Percentiles rank a stretch among this genome's conserved stretches.
These are phyloP conservation scores for Ogataea neopini DNA, from an alignment of 805 yeast species.

Conservation along the genomic window DNA sequence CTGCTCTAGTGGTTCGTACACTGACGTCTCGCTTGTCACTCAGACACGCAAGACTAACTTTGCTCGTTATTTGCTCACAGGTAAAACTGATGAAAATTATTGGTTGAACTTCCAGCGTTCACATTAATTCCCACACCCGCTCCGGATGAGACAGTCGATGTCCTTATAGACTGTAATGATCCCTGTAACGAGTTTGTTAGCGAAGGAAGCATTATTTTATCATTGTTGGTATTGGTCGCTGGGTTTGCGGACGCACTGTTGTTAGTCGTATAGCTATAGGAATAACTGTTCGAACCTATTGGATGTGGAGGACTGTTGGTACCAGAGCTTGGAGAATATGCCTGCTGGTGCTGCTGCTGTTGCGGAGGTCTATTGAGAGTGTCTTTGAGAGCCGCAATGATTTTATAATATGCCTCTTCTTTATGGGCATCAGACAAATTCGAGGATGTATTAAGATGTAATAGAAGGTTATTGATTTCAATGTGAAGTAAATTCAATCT, in stretches of 20 bases:
- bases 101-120: conserved; percentile 10
- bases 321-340: conserved; percentile 25
- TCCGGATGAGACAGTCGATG: conserved; percentile 4
- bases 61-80: no score
- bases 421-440: conserved; percentile 25
- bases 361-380: conserved; percentile 14
- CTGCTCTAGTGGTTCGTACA: no score
- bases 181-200: conserved; percentile 25
- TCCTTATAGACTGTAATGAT: conserved; percentile 24
- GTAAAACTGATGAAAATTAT: conserved; percentile 31
- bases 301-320: conserved; percentile 20
- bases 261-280: conserved; percentile 18
- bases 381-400: conserved; percentile 27
- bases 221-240: conserved; percentile 5
- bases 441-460: conserved; percentile 29
- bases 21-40: no score
- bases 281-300: conserved; percentile 9
- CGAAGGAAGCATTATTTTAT: conserved; percentile 28
- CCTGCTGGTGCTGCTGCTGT: conserved; percentile 11
- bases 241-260: neutral
- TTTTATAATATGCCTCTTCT: conserved; percentile 29
- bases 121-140: conserved; percentile 17
- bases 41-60: no score
- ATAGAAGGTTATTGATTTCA: conserved; percentile 30
- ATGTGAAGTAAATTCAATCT: conserved; percentile 27